These are phyloP conservation scores for Aureobasidium sp. DNA, from an alignment of 2,329 filamentous ascomycete genomes.

Conservation along the genomic window DNA sequence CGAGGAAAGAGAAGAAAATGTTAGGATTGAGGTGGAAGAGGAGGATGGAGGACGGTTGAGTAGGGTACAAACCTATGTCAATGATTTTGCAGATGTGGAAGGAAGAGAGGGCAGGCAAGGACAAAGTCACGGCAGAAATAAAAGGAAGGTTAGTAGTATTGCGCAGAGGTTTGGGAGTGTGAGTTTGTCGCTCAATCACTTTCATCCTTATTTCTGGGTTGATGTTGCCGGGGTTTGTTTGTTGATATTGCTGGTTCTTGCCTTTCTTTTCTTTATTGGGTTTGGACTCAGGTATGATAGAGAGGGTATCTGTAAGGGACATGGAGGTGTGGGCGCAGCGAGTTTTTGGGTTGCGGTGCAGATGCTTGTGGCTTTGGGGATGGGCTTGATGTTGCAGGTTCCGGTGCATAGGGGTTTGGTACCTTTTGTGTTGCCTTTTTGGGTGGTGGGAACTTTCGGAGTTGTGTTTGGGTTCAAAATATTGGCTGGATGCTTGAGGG, in stretches of 20 bases:
- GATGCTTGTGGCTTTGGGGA: not conserved
- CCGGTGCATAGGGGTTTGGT: not conserved
- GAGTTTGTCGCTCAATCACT: not conserved
- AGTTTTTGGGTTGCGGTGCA: constrained; percentile 4
- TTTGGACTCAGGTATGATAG: not conserved
- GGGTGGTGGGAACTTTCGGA: not conserved
- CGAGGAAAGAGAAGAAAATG: not conserved
- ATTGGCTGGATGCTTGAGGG: not conserved
- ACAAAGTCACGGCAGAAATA: not conserved
- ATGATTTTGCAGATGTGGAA: not conserved
- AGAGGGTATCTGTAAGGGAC: not conserved
- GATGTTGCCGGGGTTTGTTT: not conserved
- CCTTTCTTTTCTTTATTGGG: not conserved
- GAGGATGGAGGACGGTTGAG: not conserved
- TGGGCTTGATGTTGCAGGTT: not conserved
- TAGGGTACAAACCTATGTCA: not conserved
- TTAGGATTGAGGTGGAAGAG: not conserved
- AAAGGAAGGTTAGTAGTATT: not conserved
- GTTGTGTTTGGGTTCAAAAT: not conserved
- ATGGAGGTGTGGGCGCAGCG: not conserved
- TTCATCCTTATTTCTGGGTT: not conserved
- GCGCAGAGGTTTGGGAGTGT: not conserved
- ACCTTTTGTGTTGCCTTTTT: constrained; percentile 4
- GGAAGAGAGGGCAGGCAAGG: not conserved
- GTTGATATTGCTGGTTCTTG: not conserved